Evolutionary conservation across 208 protist genomes (phyloP), one percentile per base, ranked within the genome.

Genomic region (Leishmania guyanensis): DNA sequence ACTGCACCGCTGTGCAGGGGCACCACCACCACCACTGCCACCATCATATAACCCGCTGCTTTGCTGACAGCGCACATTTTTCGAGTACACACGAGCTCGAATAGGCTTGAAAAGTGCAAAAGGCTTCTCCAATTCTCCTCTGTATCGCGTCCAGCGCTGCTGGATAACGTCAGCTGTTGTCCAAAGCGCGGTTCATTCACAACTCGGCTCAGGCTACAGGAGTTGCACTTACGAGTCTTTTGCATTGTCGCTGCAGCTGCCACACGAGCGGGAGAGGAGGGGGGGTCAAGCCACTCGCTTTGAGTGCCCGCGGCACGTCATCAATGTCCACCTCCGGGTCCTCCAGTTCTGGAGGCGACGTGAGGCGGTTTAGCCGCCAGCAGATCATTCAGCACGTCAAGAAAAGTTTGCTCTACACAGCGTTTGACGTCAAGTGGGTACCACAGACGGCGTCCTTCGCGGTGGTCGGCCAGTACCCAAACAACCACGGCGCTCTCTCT

Each of bases 381-480:
- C 95, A 98, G 77, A 98, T 98, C 68, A 94, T 99, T 69, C 93
- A 98, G 71, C 96, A 99, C 82, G 89, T 96, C 3, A 88, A 92
- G 29, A 98, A 98, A 82, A 93, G 86, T 56, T 80, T 99, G 17
- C 92, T 94, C 46, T 98, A 95, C 80, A 99, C 97, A 12, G 82
- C 93, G 20, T 98, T 97, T 75, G 98, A 98, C 78, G 87, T 92
- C 12, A 89, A 90, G 73, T 99, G 98, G 97, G 87, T 98, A 14
- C 98, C 98, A 36, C 83, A 93, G 65, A 93, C 84, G 76, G 92
- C 94, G 10, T 86, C 87, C 60, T 90, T 98, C 77, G 87, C 90
- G 0, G 90, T 94, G 4, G 84, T 98, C 5, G 98, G 98, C 0
- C 89, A 95, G 79, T 93, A 98, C 79, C 88, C 96, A 22, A 99